phyloP scores from a whole-genome alignment of 2,329 filamentous ascomycete genomes.

The Tolypocladium tundrense region DNA sequence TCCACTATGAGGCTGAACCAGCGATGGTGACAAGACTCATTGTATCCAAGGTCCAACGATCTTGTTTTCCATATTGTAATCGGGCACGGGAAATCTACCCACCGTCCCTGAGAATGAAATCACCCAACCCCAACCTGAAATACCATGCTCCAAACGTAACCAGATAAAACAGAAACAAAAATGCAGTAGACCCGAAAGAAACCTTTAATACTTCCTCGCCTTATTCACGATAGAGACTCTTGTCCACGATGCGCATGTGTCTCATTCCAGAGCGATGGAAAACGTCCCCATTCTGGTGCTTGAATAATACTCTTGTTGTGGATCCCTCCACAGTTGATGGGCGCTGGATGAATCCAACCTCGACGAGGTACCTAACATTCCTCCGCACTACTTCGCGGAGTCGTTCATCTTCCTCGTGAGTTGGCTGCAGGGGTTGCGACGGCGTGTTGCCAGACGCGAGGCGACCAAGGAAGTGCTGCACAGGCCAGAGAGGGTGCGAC shows the following conservation, averaged over 20 bases:
- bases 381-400: constrained; percentile 2
- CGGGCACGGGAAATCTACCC: too few species aligned
- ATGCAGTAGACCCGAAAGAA: background rate
- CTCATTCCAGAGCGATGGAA: background rate
- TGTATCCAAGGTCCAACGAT: too few species aligned
- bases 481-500: constrained; percentile 13
- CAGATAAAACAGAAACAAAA: background rate
- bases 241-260: background rate
- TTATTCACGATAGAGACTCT: background rate
- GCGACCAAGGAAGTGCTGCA: constrained; percentile 11
- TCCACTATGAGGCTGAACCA: too few species aligned
- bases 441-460: constrained; percentile 2
- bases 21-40: too few species aligned
- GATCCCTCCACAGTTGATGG: background rate
- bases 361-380: constrained; percentile 6
- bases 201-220: background rate
- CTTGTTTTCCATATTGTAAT: too few species aligned
- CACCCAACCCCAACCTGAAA: background rate
- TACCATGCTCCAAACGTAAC: background rate
- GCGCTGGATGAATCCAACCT: constrained; percentile 27
- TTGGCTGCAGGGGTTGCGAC: background rate
- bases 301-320: too few species aligned
- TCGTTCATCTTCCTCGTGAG: background rate
- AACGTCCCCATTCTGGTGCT: background rate
- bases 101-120: too few species aligned